These are phyloP conservation scores for Cryptosporidium andersoni DNA, from an alignment of 169 alveolate species.

Conservation along the genomic window DNA sequence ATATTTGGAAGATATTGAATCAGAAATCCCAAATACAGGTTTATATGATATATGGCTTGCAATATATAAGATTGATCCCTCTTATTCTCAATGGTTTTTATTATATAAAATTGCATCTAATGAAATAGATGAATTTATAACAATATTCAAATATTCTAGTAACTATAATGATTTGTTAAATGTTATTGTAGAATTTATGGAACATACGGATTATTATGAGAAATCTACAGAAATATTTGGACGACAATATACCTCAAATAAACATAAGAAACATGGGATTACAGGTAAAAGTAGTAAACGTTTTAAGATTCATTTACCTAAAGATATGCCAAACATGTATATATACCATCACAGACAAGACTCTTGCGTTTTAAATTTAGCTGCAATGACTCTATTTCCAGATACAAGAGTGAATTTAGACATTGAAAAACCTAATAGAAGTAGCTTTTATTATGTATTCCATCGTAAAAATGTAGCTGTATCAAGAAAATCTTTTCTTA, in stretches of 20 bases:
- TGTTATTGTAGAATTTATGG: constrained; percentile 42
- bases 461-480: constrained; percentile 32
- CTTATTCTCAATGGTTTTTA: constrained; percentile 58
- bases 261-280: not conserved
- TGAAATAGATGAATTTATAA: constrained; percentile 35
- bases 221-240: not conserved
- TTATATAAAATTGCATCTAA: constrained; percentile 29
- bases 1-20: constrained; percentile 1
- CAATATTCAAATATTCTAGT: constrained; percentile 20
- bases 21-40: constrained; percentile 2
- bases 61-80: constrained; percentile 48
- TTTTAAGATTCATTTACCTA: constrained; percentile 38
- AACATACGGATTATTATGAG: not conserved
- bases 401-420: constrained; percentile 31
- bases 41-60: constrained; percentile 34
- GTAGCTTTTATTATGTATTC: constrained; percentile 25
- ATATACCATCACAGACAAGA: constrained; percentile 23
- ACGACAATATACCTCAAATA: not conserved
- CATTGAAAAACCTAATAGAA: not conserved
- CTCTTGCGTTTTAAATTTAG: constrained; percentile 39
- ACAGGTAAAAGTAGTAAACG: not conserved
- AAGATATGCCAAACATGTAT: constrained; percentile 68
- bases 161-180: not conserved
- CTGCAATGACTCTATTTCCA: constrained; percentile 47
- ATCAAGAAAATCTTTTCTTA: constrained; percentile 22